These are phyloP conservation scores for Phytopythium chamaehyphon DNA, from an alignment of 352 stramenopile genomes.

Conservation along the genomic window DNA sequence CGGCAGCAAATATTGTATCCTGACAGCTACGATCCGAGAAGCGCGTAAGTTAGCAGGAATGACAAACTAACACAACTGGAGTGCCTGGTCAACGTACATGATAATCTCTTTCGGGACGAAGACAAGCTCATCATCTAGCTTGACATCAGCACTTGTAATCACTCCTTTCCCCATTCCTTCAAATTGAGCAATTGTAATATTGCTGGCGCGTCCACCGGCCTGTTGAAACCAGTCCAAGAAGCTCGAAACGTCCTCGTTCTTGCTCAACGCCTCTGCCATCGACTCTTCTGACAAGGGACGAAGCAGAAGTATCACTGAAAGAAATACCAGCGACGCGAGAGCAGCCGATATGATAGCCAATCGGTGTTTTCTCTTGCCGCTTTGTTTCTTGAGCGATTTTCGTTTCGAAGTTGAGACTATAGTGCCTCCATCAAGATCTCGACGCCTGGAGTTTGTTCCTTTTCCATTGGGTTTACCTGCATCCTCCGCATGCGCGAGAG, in stretches of 20 bases:
- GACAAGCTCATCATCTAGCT: constrained; percentile 27
- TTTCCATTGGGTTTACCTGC: no score
- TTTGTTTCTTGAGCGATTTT: no score
- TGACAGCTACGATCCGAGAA: constrained; percentile 17
- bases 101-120: constrained; percentile 39
- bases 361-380: no score
- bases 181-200: constrained; percentile 25
- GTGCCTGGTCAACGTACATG: constrained; percentile 21
- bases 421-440: no score
- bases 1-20: constrained; percentile 25
- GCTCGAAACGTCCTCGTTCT: background rate
- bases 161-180: constrained; percentile 36
- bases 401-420: no score
- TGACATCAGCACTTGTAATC: constrained; percentile 18
- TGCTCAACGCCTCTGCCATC: background rate
- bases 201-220: constrained; percentile 21
- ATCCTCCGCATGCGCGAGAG: no score
- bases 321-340: background rate
- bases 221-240: constrained; percentile 48
- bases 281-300: background rate
- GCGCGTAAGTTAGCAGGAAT: constrained; percentile 1
- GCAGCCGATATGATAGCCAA: no score
- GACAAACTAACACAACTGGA: no score
- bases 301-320: background rate
- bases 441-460: no score